Base-by-base conservation (phyloP, 192 early-diverging fungal species). In the Backusella parvicylindrica region DNA sequence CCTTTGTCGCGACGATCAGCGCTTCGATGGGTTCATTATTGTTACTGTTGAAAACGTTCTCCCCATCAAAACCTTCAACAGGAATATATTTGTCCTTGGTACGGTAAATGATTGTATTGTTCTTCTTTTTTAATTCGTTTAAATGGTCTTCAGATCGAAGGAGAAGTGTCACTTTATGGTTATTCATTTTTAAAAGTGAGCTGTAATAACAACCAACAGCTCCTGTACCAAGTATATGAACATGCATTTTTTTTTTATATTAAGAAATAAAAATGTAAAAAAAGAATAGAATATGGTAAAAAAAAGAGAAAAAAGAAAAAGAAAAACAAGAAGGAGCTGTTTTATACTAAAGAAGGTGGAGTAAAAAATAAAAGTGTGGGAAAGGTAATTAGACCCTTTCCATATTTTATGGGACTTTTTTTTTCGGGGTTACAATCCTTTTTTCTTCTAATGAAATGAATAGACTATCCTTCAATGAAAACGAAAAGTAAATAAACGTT, bases 151-250 rank as follows among this genome's bases (percentile, higher is more conserved):
- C 47, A 3, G 77, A 73, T 12, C 89, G 85, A 16, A 93, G 81
- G 9, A 92, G 70, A 7, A 93, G 78, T 13, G 88, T 90, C 35
- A 91, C 83, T 32, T 84, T 82, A 12, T 84, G 79, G 4, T 73
- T 60, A 12, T 64, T 35, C n/a, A 81, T 75, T 53, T 86, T 82
- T 53, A 94, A 80, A 41, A 88, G 77, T 12, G 84, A 80, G 7
- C 89, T 88, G 50, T 91, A 76, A 47, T 91, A 80, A 49, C 89
- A 83, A 1, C 92, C 92, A 26, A 92, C 83, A 16, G 90, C 91
- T 8, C 91, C 91, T 16, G 87, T 87, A 30, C 92, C 92, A 11
- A 94, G 79, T 37, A 94, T 75, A 76, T 94, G 89, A 21, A 90
- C 66, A 21, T 69, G 70, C 77, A 78, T 78, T n/a, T 47, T 47